Base-by-base conservation (phyloP, 2,329 filamentous ascomycete species). In the Colletotrichum nymphaeae region DNA sequence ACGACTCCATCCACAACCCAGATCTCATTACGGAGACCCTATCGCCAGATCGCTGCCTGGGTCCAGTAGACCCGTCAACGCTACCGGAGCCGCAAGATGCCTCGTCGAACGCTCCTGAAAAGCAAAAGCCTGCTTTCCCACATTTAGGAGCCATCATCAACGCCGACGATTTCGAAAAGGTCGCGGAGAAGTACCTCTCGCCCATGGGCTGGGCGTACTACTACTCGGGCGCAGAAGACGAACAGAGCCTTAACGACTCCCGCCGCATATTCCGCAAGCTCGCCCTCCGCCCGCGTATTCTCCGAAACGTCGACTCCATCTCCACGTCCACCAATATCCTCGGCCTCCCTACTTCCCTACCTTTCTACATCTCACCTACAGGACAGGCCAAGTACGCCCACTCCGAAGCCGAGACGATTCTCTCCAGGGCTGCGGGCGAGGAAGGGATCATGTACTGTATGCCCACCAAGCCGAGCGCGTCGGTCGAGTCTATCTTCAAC, bases 151-250 rank as follows among this genome's bases (percentile, higher is more conserved):
- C 73, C 37, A 75, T 84, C 30, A 79, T 84, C 75, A 83, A 81
- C 63, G 76, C 81, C 1, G 75, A 82, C 57, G 83, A 84, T 66
- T 84, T 84, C 60, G 82, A 84, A 62, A 70, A 76, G n/a, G 78
- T 81, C 3, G 83, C 83, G 3, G 70, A 81, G 57, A 71, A 71
- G 14, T 75, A 79, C 42, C 75, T 83, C 3, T 69, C 78, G 22
- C 35, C 42, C 8, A 67, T 60, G 5, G 64, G 69, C 49, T 74
- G 72, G 72, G 72, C 93, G 60, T 97, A 97, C 84, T 97, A 97
- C 85, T 95, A 89, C 83, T 97, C 94, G 0, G 94, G 93, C 1
- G 87, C 89, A 67, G 95, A 97, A 81, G 94, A 97, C 81, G 86
- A 94, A 49, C 81, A 89, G 76, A 93, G 92, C 75, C 97, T 97